A percentile compares a stretch with the other conserved stretches of the same genome.
Conservation (phyloP, 2,329 filamentous ascomycete species). For the Verticillium isaacii region DNA sequence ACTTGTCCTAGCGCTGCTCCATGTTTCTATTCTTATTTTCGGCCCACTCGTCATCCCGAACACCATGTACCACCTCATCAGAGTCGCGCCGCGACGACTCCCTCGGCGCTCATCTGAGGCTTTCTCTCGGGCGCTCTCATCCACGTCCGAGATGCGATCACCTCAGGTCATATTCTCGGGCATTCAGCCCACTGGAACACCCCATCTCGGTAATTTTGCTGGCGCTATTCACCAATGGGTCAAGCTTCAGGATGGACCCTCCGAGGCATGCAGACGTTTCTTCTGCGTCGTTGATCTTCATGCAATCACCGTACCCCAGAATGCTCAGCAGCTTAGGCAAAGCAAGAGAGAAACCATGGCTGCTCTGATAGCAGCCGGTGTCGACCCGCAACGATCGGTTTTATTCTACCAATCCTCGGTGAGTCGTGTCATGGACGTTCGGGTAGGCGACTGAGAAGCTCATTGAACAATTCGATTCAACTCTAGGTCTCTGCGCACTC, state of each 20-base stretch:
- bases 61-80: neutral
- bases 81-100: neutral
- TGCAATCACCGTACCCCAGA: conserved; percentile 77
- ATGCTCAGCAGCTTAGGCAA: conserved; percentile 53
- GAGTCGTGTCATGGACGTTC: conserved; percentile 20
- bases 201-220: conserved; percentile 92
- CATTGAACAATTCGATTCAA: neutral
- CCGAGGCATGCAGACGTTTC: conserved; percentile 56
- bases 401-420: conserved; percentile 82
- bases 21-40: neutral
- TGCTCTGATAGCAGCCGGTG: conserved; percentile 74
- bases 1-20: neutral
- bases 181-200: conserved; percentile 92
- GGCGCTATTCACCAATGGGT: conserved; percentile 88
- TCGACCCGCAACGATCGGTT: conserved; percentile 70
- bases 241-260: conserved; percentile 63
- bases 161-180: conserved; percentile 75
- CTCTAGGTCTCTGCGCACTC: conserved; percentile 68
- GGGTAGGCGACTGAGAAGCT: neutral
- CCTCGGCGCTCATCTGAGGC: neutral
- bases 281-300: conserved; percentile 93
- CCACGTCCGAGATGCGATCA: neutral
- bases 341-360: conserved; percentile 73
- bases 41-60: neutral
- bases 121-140: neutral